Conservation (phyloP, 164 flowering plant genomes). For the Buxus sempervirens region DNA sequence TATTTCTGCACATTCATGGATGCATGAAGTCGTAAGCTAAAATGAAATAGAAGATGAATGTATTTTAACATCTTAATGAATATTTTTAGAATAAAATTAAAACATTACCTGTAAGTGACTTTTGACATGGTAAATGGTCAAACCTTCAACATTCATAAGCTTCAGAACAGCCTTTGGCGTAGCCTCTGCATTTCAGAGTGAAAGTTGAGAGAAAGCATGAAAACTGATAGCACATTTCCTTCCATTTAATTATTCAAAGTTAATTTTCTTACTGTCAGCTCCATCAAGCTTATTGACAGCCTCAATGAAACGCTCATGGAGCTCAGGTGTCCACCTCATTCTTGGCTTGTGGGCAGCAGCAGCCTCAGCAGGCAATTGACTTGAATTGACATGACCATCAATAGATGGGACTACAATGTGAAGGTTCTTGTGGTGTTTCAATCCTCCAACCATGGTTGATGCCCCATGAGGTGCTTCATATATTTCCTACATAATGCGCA, state of each 20-base stretch:
- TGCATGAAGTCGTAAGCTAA: slow-evolving; percentile 8
- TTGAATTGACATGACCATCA: slow-evolving; percentile 23
- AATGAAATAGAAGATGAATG: background rate
- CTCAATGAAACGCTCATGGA: slow-evolving; percentile 48
- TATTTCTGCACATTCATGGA: slow-evolving; percentile 52
- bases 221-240: no score
- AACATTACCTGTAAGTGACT: slow-evolving; percentile 61
- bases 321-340: slow-evolving; percentile 58
- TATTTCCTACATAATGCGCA: slow-evolving; percentile 39
- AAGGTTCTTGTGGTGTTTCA: slow-evolving; percentile 12
- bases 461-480: slow-evolving; percentile 38
- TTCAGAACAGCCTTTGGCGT: slow-evolving; percentile 67
- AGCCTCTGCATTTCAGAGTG: slow-evolving; percentile 44
- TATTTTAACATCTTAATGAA: background rate
- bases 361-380: slow-evolving; percentile 31
- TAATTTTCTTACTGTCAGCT: slow-evolving; percentile 44
- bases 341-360: slow-evolving; percentile 44
- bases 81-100: background rate
- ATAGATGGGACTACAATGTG: slow-evolving; percentile 21
- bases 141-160: slow-evolving; percentile 56
- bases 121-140: slow-evolving; percentile 69
- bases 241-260: background rate
- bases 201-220: background rate
- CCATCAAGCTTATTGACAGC: slow-evolving; percentile 55
- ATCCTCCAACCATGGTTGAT: slow-evolving; percentile 20